Conservation (phyloP, 192 early-diverging fungal species). For the Gamsiella multidivaricata region DNA sequence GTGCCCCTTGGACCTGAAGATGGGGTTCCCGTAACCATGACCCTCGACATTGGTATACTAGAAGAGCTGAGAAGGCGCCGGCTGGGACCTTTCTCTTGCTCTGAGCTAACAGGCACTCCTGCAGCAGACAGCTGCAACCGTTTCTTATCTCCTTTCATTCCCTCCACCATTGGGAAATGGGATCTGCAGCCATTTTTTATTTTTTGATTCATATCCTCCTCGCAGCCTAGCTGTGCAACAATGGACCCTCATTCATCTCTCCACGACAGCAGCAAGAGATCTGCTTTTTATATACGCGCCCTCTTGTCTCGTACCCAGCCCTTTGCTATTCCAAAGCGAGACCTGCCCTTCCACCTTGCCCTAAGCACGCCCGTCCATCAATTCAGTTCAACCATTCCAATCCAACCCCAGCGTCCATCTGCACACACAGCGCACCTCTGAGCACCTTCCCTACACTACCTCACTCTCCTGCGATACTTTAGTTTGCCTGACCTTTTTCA, state of each 20-base stretch:
- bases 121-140: neutral
- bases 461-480: neutral
- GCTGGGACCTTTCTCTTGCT: neutral
- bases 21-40: no score
- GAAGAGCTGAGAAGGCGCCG: neutral
- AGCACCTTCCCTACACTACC: neutral
- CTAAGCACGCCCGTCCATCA: constrained; percentile 2
- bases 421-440: neutral
- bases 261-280: neutral
- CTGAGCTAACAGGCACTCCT: neutral
- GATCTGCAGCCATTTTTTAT: no score
- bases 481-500: constrained; percentile 15
- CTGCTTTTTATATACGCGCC: constrained; percentile 1
- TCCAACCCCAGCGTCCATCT: constrained; percentile 13
- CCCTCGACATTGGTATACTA: no score
- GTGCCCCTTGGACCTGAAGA: no score
- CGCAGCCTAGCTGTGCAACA: neutral
- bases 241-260: neutral
- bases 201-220: no score
- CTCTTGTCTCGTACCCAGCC: no score
- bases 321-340: no score
- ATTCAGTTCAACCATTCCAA: constrained; percentile 8
- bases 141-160: no score
- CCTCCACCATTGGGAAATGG: no score
- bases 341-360: constrained; percentile 36